Conservation (phyloP, 495 filamentous ascomycete genomes). For the Hypoxylon fuscum region DNA sequence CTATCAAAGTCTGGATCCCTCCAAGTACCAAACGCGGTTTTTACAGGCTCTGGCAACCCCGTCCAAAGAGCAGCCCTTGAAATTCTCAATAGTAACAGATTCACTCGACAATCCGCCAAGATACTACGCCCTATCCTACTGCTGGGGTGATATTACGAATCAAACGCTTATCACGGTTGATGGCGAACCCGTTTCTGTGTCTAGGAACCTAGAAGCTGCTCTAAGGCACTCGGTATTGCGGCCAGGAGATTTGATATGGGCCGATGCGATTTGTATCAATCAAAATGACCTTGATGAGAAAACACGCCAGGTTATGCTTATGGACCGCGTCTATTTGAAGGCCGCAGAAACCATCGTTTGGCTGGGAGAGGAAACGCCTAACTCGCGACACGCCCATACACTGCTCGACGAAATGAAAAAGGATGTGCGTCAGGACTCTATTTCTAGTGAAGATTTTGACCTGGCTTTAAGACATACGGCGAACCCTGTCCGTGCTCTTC, state of each 20-base stretch:
- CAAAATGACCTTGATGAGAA: conserved; percentile 45
- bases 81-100: conserved; percentile 1
- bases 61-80: not conserved
- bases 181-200: not conserved
- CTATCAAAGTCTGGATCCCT: too few relatives aligned
- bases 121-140: conserved; percentile 21
- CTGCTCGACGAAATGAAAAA: not conserved
- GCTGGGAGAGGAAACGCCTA: conserved; percentile 40
- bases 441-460: not conserved
- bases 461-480: not conserved
- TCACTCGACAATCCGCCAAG: conserved; percentile 5
- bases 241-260: conserved; percentile 14
- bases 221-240: not conserved
- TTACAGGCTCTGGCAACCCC: conserved; percentile 2
- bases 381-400: not conserved
- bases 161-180: not conserved
- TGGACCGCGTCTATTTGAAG: conserved; percentile 42
- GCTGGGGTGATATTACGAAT: conserved; percentile 8
- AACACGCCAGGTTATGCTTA: conserved; percentile 41
- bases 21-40: not conserved
- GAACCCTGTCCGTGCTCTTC: conserved; percentile 1
- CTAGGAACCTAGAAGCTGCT: conserved; percentile 3
- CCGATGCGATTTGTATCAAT: too few relatives aligned
- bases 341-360: conserved; percentile 40
- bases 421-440: too few relatives aligned